A percentile compares a stretch with the other conserved stretches of the same genome.
phyloP scores from a whole-genome alignment of 495 filamentous ascomycete genomes.

The Hypoxylon crocopeplum region DNA sequence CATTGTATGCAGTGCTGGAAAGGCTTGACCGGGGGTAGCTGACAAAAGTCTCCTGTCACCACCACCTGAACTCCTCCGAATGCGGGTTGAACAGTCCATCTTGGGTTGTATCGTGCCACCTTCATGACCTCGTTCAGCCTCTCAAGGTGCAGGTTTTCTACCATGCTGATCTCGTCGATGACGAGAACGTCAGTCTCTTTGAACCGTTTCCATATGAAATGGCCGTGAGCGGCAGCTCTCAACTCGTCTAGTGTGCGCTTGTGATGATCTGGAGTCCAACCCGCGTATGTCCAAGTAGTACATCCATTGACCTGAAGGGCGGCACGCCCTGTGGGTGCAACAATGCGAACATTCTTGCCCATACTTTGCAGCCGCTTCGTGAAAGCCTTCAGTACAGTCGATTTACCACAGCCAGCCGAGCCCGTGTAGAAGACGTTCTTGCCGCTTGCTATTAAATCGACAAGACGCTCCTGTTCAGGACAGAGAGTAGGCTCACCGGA shows the following conservation, averaged over 20 bases:
- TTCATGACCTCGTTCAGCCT: constrained; percentile 61
- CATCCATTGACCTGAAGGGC: constrained; percentile 61
- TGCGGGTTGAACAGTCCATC: constrained; percentile 59
- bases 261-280: constrained; percentile 53
- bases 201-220: constrained; percentile 41
- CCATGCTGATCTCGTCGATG: constrained; percentile 58
- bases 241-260: constrained; percentile 34
- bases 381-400: constrained; percentile 60
- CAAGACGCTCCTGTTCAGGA: constrained; percentile 25
- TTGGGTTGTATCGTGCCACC: constrained; percentile 36
- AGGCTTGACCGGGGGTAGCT: constrained; percentile 89
- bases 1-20: constrained; percentile 79
- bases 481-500: constrained; percentile 24
- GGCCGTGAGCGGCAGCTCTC: constrained; percentile 4
- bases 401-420: constrained; percentile 67
- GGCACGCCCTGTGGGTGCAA: constrained; percentile 64
- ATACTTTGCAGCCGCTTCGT: constrained; percentile 42
- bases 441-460: constrained; percentile 28
- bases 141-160: constrained; percentile 62
- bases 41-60: constrained; percentile 96
- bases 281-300: constrained; percentile 62
- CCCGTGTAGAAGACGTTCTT: constrained; percentile 69
- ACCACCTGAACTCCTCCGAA: constrained; percentile 95
- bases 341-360: constrained; percentile 51
- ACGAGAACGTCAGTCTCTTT: constrained; percentile 51